These are phyloP conservation scores for Scheffersomyces lignicola DNA, from an alignment of 1,139 yeast genomes.

Conservation along the genomic window DNA sequence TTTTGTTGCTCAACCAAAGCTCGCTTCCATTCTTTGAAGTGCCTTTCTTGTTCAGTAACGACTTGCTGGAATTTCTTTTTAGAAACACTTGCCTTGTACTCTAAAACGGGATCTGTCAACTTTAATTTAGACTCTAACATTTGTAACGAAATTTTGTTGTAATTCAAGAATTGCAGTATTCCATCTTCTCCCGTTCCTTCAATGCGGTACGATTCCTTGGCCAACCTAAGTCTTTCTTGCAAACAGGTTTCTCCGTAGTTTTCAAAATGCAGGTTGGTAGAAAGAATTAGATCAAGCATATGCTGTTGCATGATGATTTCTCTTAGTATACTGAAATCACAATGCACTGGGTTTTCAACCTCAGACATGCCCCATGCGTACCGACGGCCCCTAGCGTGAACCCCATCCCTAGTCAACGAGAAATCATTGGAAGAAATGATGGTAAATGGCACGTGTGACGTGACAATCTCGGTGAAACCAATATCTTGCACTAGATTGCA, in stretches of 20 bases:
- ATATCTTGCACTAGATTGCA: constrained; percentile 56
- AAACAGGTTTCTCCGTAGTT: constrained; percentile 48
- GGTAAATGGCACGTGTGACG: constrained; percentile 56
- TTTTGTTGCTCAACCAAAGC: constrained; percentile 58
- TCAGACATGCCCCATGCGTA: constrained; percentile 78
- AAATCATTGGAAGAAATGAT: constrained; percentile 52
- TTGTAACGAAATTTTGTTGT: constrained; percentile 37
- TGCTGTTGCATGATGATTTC: constrained; percentile 51
- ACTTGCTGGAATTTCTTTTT: constrained; percentile 5
- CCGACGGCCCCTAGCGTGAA: constrained; percentile 57
- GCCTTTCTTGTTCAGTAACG: constrained; percentile 49
- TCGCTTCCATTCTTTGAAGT: constrained; percentile 66
- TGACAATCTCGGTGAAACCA: constrained; percentile 28
- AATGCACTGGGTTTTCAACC: constrained; percentile 61
- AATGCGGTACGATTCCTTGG: constrained; percentile 3
- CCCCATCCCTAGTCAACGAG: constrained; percentile 31
- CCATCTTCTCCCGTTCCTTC: constrained; percentile 7
- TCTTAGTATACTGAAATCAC: constrained; percentile 62
- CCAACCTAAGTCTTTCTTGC: constrained; percentile 21
- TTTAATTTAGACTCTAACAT: constrained; percentile 38
- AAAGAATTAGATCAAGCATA: constrained; percentile 58
- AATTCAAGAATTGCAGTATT: constrained; percentile 16
- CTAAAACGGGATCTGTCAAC: constrained; percentile 49
- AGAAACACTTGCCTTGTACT: constrained; percentile 33
- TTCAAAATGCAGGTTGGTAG: constrained; percentile 61